Base-by-base conservation (phyloP, 192 early-diverging fungal species). In the Backusella psychrophila region DNA sequence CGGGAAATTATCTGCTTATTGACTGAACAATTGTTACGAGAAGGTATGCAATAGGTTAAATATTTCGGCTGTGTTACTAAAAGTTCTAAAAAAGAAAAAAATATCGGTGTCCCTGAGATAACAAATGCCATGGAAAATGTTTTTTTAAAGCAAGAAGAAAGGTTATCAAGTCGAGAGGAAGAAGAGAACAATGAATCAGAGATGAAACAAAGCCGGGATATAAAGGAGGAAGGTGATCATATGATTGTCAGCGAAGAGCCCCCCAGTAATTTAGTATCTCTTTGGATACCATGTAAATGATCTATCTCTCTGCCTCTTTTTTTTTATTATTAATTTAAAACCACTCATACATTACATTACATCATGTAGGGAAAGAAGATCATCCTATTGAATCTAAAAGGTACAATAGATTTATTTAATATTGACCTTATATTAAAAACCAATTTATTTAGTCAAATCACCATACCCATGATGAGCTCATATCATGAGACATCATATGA, bases 1-100 rank as follows among this genome's bases (percentile, higher is more conserved):
- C 74, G 79, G 23, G 56, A 63, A 12, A 63, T 63, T 63, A 63
- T 63, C 56, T 63, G 56, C 3, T 14, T 63, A 29, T 63, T 63
- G 8, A 63, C 56, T 21, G 56, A 63, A 3, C 56, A 63, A 63
- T 63, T 63, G 26, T 29, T 29, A 29, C 56, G 26, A 63, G 56
- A 63, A 29, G 26, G 56, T 29, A 29, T 29, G 14, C 23, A 12
- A 12, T 23, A 4, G 9, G 11, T 3, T 56, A 63, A 63, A 29
- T 49, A n/a, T 17, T 44, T 49, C n/a, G 17, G 19, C 46, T 49
- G 46, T 7, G 19, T n/a, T 49, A 49, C 46, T 49, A 49, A 49
- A 49, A 19, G 6, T 31, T 23, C 23, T 63, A 63, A 63, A 29
- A 26, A 26, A 63, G 56, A 63, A 63, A 63, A 63, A 29, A 29